A percentile compares a stretch with the other conserved stretches of the same genome.
Evolutionary conservation across 2,329 filamentous ascomycete genomes (phyloP).

Genomic region (Aspergillus quadrilineatus): DNA sequence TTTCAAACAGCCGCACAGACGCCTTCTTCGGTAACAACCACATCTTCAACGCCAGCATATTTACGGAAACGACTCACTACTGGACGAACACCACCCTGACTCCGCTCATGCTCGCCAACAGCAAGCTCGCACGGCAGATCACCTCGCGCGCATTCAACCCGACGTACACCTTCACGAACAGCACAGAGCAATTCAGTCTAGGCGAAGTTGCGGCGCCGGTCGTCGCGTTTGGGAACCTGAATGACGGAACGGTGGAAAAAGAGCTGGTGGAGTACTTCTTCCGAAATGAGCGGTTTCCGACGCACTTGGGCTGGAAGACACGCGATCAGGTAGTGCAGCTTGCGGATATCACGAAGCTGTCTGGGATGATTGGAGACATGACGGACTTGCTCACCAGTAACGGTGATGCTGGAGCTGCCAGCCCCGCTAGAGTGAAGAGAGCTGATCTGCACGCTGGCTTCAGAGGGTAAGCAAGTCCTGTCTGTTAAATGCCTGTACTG

Average conservation of each 20-base stretch:
- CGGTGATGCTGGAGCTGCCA: too few relatives aligned
- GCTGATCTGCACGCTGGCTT: too few relatives aligned
- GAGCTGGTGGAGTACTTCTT: conserved; percentile 24
- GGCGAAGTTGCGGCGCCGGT: conserved; percentile 54
- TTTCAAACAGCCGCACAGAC: conserved; percentile 1
- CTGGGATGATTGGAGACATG: not conserved
- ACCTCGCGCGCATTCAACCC: conserved; percentile 51
- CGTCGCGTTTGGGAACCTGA: conserved; percentile 51
- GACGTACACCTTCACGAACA: conserved; percentile 47
- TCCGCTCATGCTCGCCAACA: conserved; percentile 46
- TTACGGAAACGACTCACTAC: conserved; percentile 42
- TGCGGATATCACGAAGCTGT: not conserved
- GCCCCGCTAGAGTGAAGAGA: too few relatives aligned
- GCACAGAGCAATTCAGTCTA: conserved; percentile 47
- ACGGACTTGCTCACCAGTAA: not conserved
- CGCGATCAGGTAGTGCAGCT: not conserved
- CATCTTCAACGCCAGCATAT: conserved; percentile 54
- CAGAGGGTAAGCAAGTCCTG: too few relatives aligned
- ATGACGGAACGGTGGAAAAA: conserved; percentile 41
- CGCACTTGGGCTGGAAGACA: not conserved
- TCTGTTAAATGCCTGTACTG: too few relatives aligned
- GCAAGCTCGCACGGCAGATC: conserved; percentile 47
- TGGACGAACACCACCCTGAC: conserved; percentile 49
- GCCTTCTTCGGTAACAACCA: conserved; percentile 52
- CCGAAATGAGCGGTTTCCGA: conserved; percentile 6